Evolutionary conservation across 163 green algal species (phyloP).

Genomic region (Scenedesmus sp.): DNA sequence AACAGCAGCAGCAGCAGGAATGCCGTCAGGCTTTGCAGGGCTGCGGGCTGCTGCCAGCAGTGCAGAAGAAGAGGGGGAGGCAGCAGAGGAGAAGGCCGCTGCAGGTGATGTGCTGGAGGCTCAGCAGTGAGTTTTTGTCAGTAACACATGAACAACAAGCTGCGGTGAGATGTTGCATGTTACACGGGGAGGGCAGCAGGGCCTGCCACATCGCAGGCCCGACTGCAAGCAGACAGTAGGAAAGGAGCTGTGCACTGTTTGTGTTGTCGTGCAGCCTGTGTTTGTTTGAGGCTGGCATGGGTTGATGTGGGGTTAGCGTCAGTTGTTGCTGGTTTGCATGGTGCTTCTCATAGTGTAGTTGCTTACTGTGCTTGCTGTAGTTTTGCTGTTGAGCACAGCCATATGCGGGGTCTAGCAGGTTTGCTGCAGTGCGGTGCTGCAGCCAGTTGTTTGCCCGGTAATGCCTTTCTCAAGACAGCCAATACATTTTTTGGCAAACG

Average conservation of each 20-base stretch:
- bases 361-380: neutral
- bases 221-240: neutral
- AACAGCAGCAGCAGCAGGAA: neutral
- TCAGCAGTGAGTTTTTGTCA: neutral
- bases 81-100: neutral
- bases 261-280: neutral
- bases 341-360: neutral
- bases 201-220: neutral
- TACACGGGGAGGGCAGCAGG: neutral
- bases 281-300: neutral
- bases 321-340: neutral
- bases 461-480: neutral
- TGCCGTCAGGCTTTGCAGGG: neutral
- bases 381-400: neutral
- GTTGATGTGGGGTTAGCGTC: neutral
- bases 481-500: neutral
- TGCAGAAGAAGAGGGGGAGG: neutral
- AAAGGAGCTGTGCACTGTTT: neutral
- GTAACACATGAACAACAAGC: neutral
- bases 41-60: neutral
- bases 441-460: neutral
- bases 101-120: neutral
- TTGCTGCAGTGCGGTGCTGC: neutral
- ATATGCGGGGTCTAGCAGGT: neutral
- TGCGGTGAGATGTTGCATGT: neutral